Evolutionary conservation across 2,329 filamentous ascomycete species (phyloP).

Genomic region (Pseudocercospora cruenta): DNA sequence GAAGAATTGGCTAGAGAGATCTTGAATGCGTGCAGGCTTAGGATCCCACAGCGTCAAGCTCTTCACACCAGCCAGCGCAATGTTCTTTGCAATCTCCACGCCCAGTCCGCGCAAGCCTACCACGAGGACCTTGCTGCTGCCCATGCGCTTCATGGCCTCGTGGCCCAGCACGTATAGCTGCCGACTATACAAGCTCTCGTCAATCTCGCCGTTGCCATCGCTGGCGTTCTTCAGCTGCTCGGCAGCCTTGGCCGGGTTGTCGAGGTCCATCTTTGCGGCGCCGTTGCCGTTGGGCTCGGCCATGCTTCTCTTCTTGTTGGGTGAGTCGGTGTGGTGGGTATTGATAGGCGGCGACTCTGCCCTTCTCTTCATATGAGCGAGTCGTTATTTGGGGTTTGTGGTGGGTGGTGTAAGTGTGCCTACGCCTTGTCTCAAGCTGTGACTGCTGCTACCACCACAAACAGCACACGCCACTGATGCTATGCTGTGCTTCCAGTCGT

Average conservation of each 20-base stretch:
- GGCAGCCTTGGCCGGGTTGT: constrained; percentile 60
- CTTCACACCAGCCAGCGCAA: constrained; percentile 97
- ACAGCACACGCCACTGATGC: background rate
- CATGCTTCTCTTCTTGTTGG: constrained; percentile 19
- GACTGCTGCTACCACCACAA: constrained; percentile 3
- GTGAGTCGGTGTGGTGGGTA: constrained; percentile 19
- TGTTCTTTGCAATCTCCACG: constrained; percentile 98
- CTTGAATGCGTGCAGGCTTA: constrained; percentile 77
- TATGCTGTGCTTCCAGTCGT: background rate
- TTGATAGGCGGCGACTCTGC: constrained; percentile 21
- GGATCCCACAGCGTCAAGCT: constrained; percentile 93
- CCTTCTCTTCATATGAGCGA: constrained; percentile 25
- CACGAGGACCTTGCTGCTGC: constrained; percentile 89
- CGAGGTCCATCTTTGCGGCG: constrained; percentile 61
- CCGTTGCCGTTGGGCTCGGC: constrained; percentile 20
- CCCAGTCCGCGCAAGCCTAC: constrained; percentile 91
- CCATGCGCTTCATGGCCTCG: constrained; percentile 97
- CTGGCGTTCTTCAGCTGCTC: constrained; percentile 60
- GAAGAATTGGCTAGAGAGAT: constrained; percentile 98
- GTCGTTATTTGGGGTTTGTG: background rate
- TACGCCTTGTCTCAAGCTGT: background rate
- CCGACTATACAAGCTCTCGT: constrained; percentile 69
- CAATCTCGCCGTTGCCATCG: constrained; percentile 61
- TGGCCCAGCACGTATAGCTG: constrained; percentile 74
- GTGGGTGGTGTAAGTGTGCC: constrained; percentile 8